Conservation (phyloP, 257 asterid species). For the Solanum rostratum region DNA sequence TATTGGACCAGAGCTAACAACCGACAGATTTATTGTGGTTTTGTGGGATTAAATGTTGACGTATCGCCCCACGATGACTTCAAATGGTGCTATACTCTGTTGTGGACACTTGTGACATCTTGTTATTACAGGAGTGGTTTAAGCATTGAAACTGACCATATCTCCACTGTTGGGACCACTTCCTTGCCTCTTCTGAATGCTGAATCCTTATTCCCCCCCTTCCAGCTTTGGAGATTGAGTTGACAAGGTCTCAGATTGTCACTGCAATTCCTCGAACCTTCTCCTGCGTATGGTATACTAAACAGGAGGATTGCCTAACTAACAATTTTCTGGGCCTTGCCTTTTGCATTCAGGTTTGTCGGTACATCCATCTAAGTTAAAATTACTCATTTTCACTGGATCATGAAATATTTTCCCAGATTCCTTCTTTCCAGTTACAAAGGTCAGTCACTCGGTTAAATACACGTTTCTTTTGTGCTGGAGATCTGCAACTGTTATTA, state of each 20-base stretch:
- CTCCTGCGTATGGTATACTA: conserved; percentile 95
- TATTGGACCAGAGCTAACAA: conserved; percentile 98
- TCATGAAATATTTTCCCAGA: neutral
- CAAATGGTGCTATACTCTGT: too few relatives aligned
- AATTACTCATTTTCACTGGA: neutral
- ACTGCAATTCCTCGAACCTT: conserved; percentile 91
- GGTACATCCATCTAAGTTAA: neutral
- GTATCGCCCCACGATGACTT: too few relatives aligned
- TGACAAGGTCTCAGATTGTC: conserved; percentile 73
- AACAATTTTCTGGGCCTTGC: conserved; percentile 91
- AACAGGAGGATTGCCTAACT: conserved; percentile 94
- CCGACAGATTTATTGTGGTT: conserved; percentile 86
- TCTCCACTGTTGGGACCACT: conserved; percentile 36
- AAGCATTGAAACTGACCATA: too few relatives aligned
- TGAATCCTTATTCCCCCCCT: conserved; percentile 10
- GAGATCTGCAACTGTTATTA: neutral
- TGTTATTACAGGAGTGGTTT: too few relatives aligned
- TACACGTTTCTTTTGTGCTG: neutral
- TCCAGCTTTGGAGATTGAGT: conserved; percentile 85
- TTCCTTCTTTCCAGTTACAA: neutral
- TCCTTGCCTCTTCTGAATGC: neutral
- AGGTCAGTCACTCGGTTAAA: neutral
- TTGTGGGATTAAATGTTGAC: too few relatives aligned
- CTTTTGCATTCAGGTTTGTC: conserved; percentile 82
- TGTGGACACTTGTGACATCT: too few relatives aligned